Conservation (phyloP, 108 stramenopile species). For the Nitzschia sp. region DNA sequence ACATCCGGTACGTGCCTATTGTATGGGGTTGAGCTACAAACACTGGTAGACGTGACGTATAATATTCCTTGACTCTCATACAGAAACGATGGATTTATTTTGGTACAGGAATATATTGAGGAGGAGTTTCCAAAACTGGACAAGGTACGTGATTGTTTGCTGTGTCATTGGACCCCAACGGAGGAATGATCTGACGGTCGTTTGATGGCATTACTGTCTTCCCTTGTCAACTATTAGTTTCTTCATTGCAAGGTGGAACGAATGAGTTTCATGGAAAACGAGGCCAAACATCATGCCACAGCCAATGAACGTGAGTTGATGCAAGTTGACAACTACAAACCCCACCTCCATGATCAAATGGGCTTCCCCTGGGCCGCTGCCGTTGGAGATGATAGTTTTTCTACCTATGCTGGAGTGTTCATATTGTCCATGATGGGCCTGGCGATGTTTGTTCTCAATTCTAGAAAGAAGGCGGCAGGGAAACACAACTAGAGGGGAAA, state of each 20-base stretch:
- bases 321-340: constrained; percentile 13
- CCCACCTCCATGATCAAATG: constrained; percentile 5
- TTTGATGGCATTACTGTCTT: neutral
- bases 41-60: too few species aligned
- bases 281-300: neutral
- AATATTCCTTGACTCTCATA: too few species aligned
- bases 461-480: constrained; percentile 2
- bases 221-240: neutral
- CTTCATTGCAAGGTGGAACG: constrained; percentile 18
- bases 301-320: constrained; percentile 17
- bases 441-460: constrained; percentile 5
- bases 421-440: constrained; percentile 4
- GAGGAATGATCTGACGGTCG: neutral
- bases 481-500: neutral
- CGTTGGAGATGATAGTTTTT: neutral
- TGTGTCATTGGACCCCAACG: constrained; percentile 3
- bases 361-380: constrained; percentile 1
- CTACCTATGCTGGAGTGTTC: constrained; percentile 11
- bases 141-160: constrained; percentile 37
- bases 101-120: constrained; percentile 48
- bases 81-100: neutral
- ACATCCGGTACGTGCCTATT: constrained; percentile 23
- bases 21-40: neutral
- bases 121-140: constrained; percentile 65
- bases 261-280: constrained; percentile 7